These are phyloP conservation scores for Neofusicoccum sp. DNA, from an alignment of 2,329 filamentous ascomycete species.

Conservation along the genomic window DNA sequence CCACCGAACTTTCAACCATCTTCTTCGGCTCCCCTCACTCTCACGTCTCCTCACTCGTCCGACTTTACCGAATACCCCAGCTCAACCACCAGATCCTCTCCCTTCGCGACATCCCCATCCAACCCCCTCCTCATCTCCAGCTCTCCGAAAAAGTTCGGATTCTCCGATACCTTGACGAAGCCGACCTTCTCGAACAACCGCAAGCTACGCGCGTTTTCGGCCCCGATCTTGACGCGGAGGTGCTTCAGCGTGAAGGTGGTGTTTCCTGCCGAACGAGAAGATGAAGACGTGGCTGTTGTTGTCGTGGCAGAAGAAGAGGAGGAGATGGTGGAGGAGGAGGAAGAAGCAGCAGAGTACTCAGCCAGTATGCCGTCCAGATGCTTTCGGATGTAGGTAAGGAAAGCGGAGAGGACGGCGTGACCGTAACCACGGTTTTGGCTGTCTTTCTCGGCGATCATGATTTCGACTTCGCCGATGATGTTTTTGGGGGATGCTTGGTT, in stretches of 20 bases:
- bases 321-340: too few species aligned
- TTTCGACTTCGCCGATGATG: conserved; percentile 71
- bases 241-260: conserved; percentile 38
- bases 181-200: conserved; percentile 60
- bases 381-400: conserved; percentile 66
- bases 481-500: not conserved
- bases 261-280: not conserved
- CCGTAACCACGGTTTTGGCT: conserved; percentile 66
- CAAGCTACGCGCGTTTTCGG: conserved; percentile 57
- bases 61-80: not conserved
- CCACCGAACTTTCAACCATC: too few species aligned
- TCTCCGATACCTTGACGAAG: conserved; percentile 51
- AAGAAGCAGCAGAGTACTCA: conserved; percentile 47
- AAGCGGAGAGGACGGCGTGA: conserved; percentile 60
- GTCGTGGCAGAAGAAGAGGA: too few species aligned
- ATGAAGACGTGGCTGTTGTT: not conserved
- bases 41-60: not conserved
- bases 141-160: conserved; percentile 67
- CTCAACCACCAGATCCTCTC: not conserved
- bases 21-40: not conserved
- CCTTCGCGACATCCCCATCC: not conserved
- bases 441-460: conserved; percentile 71
- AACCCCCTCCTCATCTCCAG: conserved; percentile 52
- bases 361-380: conserved; percentile 55
- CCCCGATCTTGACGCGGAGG: conserved; percentile 62